Evolutionary conservation across 305 asterid species (phyloP).

Genomic region (Stenogyne calaminthoides): DNA sequence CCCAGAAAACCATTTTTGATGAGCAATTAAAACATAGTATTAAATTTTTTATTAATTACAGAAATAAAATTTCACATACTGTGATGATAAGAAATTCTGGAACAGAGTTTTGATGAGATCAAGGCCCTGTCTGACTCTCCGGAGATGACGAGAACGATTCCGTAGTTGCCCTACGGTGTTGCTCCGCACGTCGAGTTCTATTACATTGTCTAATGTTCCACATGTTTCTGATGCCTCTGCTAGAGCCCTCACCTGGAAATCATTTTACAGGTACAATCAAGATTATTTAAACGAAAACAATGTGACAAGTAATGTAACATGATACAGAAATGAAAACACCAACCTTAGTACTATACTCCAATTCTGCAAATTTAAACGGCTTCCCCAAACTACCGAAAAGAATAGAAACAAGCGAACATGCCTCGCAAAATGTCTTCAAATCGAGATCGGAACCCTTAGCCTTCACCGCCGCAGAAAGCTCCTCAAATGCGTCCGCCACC

Average conservation of each 20-base stretch:
- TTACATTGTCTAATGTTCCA: slow-evolving; percentile 49
- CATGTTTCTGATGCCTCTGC: slow-evolving; percentile 54
- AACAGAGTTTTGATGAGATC: slow-evolving; percentile 87
- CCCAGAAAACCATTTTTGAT: background rate
- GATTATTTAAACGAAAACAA: background rate
- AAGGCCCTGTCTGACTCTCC: slow-evolving; percentile 97
- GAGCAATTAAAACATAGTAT: background rate
- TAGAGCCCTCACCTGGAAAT: slow-evolving; percentile 69
- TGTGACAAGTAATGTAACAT: background rate
- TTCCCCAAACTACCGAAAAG: slow-evolving; percentile 83
- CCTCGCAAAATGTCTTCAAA: slow-evolving; percentile 79
- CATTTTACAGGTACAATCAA: background rate
- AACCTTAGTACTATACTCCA: slow-evolving; percentile 86
- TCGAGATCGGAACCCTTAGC: slow-evolving; percentile 41
- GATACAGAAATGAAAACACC: background rate
- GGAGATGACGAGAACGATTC: slow-evolving; percentile 79
- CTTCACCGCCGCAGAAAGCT: slow-evolving; percentile 50
- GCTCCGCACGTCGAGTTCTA: slow-evolving; percentile 59
- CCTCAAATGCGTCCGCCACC: slow-evolving; percentile 89
- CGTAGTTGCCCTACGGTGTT: slow-evolving; percentile 68
- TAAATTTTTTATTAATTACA: no score
- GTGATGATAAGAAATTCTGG: slow-evolving; percentile 74
- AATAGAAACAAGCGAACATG: slow-evolving; percentile 82
- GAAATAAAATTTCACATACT: slow-evolving; percentile 45
- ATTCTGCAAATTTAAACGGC: slow-evolving; percentile 90